These are phyloP conservation scores for Pholiota conissans DNA, from an alignment of 768 basidiomycete genomes.

Conservation along the genomic window DNA sequence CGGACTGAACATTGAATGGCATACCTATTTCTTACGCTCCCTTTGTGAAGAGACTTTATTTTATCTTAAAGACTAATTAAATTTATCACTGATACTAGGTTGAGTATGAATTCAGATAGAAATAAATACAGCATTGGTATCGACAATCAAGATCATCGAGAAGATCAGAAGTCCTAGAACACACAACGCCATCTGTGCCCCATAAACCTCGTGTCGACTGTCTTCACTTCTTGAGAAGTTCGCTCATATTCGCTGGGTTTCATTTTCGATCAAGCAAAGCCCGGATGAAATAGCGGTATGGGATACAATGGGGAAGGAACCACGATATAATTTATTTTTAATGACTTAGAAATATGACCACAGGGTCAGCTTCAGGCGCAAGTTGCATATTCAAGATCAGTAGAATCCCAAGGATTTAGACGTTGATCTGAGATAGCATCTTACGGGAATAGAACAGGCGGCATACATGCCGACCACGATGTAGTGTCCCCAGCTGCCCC, in stretches of 20 bases:
- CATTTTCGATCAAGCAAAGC: slow-evolving; percentile 6
- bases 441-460: neutral
- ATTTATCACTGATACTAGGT: neutral
- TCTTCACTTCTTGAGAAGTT: slow-evolving; percentile 1
- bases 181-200: slow-evolving; percentile 23
- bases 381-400: neutral
- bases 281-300: neutral
- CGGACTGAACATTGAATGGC: neutral
- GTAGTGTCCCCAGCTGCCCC: neutral
- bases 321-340: neutral
- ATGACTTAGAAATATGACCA: neutral
- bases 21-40: neutral
- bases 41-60: slow-evolving; percentile 6
- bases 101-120: slow-evolving; percentile 5
- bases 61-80: slow-evolving; percentile 8
- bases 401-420: neutral
- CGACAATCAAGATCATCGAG: slow-evolving; percentile 7
- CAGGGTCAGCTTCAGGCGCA: neutral
- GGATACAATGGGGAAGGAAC: neutral
- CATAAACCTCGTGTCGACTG: slow-evolving; percentile 29
- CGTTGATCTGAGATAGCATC: neutral
- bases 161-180: slow-evolving; percentile 8
- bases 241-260: slow-evolving; percentile 19
- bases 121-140: neutral
- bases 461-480: neutral